Base-by-base conservation (phyloP, 2,329 filamentous ascomycete genomes). In the Alternaria arbusti region DNA sequence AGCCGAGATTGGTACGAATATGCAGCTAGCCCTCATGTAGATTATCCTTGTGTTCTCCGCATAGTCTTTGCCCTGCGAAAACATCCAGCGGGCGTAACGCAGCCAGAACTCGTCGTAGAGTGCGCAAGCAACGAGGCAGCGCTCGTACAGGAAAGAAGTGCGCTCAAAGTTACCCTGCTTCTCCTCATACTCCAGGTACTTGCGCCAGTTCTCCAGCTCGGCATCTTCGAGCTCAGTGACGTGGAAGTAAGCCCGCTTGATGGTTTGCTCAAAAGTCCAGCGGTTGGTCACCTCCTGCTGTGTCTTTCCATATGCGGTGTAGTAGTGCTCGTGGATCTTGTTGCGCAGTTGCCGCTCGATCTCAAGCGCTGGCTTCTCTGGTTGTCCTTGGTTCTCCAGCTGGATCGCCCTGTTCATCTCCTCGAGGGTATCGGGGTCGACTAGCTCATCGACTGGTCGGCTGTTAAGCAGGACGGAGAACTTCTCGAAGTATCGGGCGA, bases 31-130 rank as follows among this genome's bases (percentile, higher is more conserved):
- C 60, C 94, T 89, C 78, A 95, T 89, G 77, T 96, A 98, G 67
- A 98, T 96, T 79, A 93, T 94, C 61, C 96, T 91, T 6, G 95
- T 90, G 76, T 97, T 94, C 77, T 97, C 93, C 49, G 36, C 36
- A 40, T 40, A 40, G 15, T 94, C 89, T 79, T 96, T 97, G 70
- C 86, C 89, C 2, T 88, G 82, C 0, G 89, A 89, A 36, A 71
- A 74, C 92, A 97, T 97, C 96, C 96, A 99, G 44, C 95, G 87
- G 15, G 91, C 93, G 80, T 97, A 99, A n/a, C 96, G 91, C 74
- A 97, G 89, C 96, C 96, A 99, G 80, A 98, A 97, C 77, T 98
- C 95, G 54, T 98, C 95, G 77, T 99, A 97, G 70, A 96, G 91
- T 15, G 96, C 95, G 74, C 93, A 96, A 0, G 93, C 95, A 36